Evolutionary conservation across 257 asterid genomes (phyloP).

Genomic region (Salvia rosmarinus): DNA sequence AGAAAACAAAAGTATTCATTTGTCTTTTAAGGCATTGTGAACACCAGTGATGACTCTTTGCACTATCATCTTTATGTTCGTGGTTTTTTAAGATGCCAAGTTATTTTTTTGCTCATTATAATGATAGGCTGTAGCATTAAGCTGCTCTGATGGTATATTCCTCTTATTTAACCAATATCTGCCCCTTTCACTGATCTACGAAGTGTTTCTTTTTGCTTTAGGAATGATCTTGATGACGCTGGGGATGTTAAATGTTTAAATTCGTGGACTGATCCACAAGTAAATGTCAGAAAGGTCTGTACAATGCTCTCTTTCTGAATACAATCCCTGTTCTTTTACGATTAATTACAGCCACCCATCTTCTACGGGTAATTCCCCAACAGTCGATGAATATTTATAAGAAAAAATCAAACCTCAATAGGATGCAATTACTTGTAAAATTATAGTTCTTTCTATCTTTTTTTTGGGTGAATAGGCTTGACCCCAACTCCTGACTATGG

Average conservation of each 20-base stretch:
- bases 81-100: background rate
- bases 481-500: background rate
- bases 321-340: background rate
- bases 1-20: slow-evolving; percentile 7
- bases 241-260: slow-evolving; percentile 45
- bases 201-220: slow-evolving; percentile 40
- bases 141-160: slow-evolving; percentile 23
- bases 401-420: background rate
- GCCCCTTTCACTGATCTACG: slow-evolving; percentile 36
- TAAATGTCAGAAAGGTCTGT: slow-evolving; percentile 62
- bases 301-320: slow-evolving; percentile 27
- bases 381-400: background rate
- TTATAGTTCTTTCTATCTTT: background rate
- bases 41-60: slow-evolving; percentile 14
- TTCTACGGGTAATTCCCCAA: background rate
- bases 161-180: slow-evolving; percentile 22
- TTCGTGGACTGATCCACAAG: slow-evolving; percentile 59
- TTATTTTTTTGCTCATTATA: background rate
- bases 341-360: background rate
- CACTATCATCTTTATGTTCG: background rate
- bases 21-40: slow-evolving; percentile 12
- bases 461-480: background rate
- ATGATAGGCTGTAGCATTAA: slow-evolving; percentile 12
- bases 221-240: slow-evolving; percentile 49
- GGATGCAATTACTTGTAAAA: background rate